These are phyloP conservation scores for Pseudogymnoascus sp. DNA, from an alignment of 2,329 filamentous ascomycete species.

Conservation along the genomic window DNA sequence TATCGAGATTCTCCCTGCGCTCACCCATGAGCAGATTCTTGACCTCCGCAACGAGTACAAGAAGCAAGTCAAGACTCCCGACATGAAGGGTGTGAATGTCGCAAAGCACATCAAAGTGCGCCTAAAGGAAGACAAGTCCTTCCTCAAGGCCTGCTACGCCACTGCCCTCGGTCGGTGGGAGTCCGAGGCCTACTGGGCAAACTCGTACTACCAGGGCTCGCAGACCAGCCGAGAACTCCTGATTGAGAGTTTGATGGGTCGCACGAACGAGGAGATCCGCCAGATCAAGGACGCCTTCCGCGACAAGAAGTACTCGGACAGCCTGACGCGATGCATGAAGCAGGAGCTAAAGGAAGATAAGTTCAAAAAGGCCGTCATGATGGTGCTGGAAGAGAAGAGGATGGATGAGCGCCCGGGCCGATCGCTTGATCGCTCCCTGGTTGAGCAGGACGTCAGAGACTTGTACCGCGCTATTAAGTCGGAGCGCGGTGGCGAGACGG, in stretches of 20 bases:
- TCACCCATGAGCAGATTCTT: conserved; percentile 83
- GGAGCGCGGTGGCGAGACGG: conserved; percentile 75
- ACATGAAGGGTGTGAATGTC: conserved; percentile 72
- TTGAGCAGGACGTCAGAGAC: conserved; percentile 65
- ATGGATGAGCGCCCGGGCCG: conserved; percentile 59
- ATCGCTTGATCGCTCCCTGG: conserved; percentile 36
- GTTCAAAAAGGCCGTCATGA: conserved; percentile 80
- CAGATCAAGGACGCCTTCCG: conserved; percentile 82
- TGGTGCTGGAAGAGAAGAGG: conserved; percentile 72
- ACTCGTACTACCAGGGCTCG: conserved; percentile 92
- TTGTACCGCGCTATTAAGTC: conserved; percentile 61
- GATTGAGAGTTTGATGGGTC: conserved; percentile 88
- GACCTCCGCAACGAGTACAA: conserved; percentile 87
- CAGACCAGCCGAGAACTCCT: conserved; percentile 78
- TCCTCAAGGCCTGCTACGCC: conserved; percentile 88
- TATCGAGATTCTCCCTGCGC: conserved; percentile 73
- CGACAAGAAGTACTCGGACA: conserved; percentile 86
- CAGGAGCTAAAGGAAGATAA: conserved; percentile 92
- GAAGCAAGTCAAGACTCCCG: conserved; percentile 72
- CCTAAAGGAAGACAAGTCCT: conserved; percentile 65
- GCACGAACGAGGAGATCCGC: conserved; percentile 78
- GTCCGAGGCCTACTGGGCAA: conserved; percentile 94
- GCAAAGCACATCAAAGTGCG: conserved; percentile 75
- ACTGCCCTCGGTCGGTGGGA: conserved; percentile 87
- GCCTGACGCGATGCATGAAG: conserved; percentile 76